Conservation (phyloP, 2,329 filamentous ascomycete species). For the Botrytis fragariae region DNA sequence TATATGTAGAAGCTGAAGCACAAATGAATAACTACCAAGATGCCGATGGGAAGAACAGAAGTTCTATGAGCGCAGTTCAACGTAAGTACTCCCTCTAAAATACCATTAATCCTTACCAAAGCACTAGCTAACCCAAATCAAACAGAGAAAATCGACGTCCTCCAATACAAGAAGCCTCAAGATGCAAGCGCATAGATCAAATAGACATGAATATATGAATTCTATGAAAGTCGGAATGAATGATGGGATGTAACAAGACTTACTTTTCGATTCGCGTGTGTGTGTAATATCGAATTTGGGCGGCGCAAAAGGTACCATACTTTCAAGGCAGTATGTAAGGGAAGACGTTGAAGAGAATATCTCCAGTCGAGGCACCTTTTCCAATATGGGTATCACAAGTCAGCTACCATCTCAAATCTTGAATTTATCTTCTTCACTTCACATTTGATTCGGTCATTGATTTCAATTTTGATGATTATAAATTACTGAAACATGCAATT, state of each 20-base stretch:
- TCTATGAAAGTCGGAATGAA: constrained; percentile 12
- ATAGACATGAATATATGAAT: background rate
- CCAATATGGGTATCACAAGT: background rate
- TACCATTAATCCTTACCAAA: background rate
- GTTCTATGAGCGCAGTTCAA: constrained; percentile 69
- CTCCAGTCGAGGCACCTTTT: background rate
- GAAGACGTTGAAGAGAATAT: background rate
- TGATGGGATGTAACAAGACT: constrained; percentile 13
- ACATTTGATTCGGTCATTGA: background rate
- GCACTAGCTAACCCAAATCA: background rate
- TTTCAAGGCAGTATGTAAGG: background rate
- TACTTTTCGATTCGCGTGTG: constrained; percentile 8
- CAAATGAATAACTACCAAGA: constrained; percentile 65
- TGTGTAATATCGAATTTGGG: constrained; percentile 6
- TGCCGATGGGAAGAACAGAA: constrained; percentile 65
- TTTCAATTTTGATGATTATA: background rate
- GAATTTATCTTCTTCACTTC: background rate
- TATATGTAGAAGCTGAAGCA: constrained; percentile 84
- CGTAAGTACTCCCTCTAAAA: constrained; percentile 51
- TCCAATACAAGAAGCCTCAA: constrained; percentile 16
- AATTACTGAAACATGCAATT: background rate
- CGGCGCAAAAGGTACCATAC: constrained; percentile 6
- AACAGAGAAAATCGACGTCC: constrained; percentile 24
- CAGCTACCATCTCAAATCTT: background rate
- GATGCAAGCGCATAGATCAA: constrained; percentile 8